A percentile compares a stretch with the other conserved stretches of the same genome.
These are phyloP conservation scores for Penicillium coffeae DNA, from an alignment of 495 filamentous ascomycete species.

Conservation along the genomic window DNA sequence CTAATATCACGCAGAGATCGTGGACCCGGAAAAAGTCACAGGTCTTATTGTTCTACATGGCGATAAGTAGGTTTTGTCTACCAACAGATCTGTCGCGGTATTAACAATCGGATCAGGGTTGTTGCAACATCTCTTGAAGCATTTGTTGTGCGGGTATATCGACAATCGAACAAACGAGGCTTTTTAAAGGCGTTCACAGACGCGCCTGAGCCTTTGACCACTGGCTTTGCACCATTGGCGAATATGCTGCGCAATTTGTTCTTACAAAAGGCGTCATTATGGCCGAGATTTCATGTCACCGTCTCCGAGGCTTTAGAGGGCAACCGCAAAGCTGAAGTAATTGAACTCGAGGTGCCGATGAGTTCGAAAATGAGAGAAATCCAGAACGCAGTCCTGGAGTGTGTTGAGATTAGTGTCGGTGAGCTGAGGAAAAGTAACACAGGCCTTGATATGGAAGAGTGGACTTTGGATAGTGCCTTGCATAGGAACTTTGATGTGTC, in stretches of 20 bases:
- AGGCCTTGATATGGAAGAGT: conserved; percentile 93
- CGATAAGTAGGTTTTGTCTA: conserved; percentile 65
- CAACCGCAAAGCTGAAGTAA: conserved; percentile 89
- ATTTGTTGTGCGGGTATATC: conserved; percentile 90
- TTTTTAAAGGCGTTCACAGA: conserved; percentile 98
- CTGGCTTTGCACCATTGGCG: conserved; percentile 82
- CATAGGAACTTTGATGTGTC: conserved; percentile 89
- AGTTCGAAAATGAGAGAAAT: conserved; percentile 89
- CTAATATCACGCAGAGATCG: conserved; percentile 46
- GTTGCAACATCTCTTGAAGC: conserved; percentile 88
- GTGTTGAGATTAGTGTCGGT: conserved; percentile 88
- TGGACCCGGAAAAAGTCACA: conserved; percentile 81
- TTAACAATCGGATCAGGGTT: no score
- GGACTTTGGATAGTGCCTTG: conserved; percentile 93
- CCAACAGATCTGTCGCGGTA: no score
- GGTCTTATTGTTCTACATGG: conserved; percentile 87
- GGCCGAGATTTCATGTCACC: conserved; percentile 91
- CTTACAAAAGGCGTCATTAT: conserved; percentile 80
- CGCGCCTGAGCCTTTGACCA: conserved; percentile 85
- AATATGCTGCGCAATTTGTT: conserved; percentile 94
- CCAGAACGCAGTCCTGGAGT: conserved; percentile 91
- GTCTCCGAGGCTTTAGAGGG: conserved; percentile 87
- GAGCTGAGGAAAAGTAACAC: conserved; percentile 88
- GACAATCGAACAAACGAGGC: conserved; percentile 86
- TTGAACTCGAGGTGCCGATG: conserved; percentile 96